Conservation (phyloP, 2,329 filamentous ascomycete genomes). For the Tolypocladium tropicale region DNA sequence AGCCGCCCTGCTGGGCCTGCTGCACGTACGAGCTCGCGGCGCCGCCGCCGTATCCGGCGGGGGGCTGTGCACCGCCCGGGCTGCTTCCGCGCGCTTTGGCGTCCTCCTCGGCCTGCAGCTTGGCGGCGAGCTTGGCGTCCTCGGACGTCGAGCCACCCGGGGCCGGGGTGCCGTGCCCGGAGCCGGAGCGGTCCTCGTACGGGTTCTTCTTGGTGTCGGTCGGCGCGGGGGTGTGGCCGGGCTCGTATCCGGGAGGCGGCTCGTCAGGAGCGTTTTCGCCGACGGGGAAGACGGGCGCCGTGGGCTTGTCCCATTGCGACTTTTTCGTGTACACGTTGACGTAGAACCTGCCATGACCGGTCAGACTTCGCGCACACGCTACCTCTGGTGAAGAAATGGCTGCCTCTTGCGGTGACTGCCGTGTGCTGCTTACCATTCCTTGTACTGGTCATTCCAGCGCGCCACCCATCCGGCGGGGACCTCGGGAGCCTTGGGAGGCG, state of each 20-base stretch:
- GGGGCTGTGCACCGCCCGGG: constrained; percentile 17
- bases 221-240: constrained; percentile 26
- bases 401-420: background rate
- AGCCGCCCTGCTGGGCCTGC: constrained; percentile 5
- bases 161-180: constrained; percentile 12
- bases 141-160: constrained; percentile 30
- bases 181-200: constrained; percentile 38
- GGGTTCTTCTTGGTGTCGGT: constrained; percentile 60
- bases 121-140: constrained; percentile 65
- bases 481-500: constrained; percentile 54
- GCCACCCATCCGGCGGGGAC: constrained; percentile 63
- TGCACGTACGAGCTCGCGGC: constrained; percentile 17
- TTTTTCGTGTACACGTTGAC: constrained; percentile 81
- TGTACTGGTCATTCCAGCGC: constrained; percentile 79
- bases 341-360: constrained; percentile 57
- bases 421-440: constrained; percentile 54
- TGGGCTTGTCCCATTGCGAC: constrained; percentile 85
- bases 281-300: constrained; percentile 50
- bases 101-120: constrained; percentile 77
- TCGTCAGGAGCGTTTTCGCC: constrained; percentile 37
- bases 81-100: constrained; percentile 36
- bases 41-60: constrained; percentile 21
- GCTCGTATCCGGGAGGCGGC: constrained; percentile 58
- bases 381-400: background rate
- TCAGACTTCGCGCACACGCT: constrained; percentile 8